Conservation (phyloP, 2,329 filamentous ascomycete genomes). For the Chrysoporthe puriensis region DNA sequence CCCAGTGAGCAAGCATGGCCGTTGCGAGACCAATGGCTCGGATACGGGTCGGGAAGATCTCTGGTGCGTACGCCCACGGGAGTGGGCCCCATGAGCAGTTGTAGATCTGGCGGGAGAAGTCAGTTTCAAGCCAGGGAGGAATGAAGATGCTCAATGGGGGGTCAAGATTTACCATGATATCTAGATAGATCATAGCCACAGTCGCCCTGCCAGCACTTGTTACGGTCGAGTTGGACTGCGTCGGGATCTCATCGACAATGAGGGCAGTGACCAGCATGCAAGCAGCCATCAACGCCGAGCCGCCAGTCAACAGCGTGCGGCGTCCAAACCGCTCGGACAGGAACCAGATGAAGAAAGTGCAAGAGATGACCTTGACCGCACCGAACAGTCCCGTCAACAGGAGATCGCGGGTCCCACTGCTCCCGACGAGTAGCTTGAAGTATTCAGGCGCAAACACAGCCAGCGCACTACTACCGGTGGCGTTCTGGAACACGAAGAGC, state of each 20-base stretch:
- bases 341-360: constrained; percentile 18
- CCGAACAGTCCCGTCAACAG: constrained; percentile 19
- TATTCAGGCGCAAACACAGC: constrained; percentile 18
- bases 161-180: constrained; percentile 12
- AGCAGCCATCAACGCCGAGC: constrained; percentile 9
- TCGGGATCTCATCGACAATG: constrained; percentile 17
- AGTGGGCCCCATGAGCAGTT: constrained; percentile 28
- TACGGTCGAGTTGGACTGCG: constrained; percentile 8
- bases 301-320: constrained; percentile 10
- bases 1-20: constrained; percentile 21
- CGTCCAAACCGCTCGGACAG: constrained; percentile 19
- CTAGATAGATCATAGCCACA: constrained; percentile 25
- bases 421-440: constrained; percentile 19
- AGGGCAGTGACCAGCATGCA: constrained; percentile 20
- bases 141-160: background rate
- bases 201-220: constrained; percentile 19
- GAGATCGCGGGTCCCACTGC: constrained; percentile 18
- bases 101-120: constrained; percentile 5
- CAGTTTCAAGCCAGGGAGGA: background rate
- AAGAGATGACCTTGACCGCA: constrained; percentile 18
- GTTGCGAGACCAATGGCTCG: constrained; percentile 48
- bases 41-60: constrained; percentile 30
- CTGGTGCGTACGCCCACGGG: constrained; percentile 27
- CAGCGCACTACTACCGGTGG: constrained; percentile 17
- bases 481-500: constrained; percentile 20